Conservation (phyloP, 257 asterid genomes). For the Linderniella brevidens region DNA sequence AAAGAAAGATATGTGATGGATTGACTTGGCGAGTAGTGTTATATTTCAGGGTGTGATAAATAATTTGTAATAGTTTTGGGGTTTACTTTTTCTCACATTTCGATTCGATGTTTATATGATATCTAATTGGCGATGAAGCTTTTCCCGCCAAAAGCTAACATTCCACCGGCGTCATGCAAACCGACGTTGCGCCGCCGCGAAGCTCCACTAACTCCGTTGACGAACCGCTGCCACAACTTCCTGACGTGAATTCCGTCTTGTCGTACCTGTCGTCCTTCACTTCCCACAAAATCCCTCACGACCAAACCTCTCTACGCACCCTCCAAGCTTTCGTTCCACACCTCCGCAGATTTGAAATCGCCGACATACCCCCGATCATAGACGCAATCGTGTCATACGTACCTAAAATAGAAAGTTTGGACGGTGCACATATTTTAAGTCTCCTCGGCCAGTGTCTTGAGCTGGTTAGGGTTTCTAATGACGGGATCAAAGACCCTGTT, state of each 20-base stretch:
- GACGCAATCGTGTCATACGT: constrained; percentile 27
- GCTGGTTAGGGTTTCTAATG: constrained; percentile 34
- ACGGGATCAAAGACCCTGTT: constrained; percentile 23
- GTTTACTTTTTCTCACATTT: no score
- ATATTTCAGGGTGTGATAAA: no score
- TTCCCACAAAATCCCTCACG: constrained; percentile 43
- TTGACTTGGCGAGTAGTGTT: no score
- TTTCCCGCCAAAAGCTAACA: constrained; percentile 22
- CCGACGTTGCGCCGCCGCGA: constrained; percentile 15
- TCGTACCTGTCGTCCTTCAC: constrained; percentile 42
- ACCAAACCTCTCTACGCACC: constrained; percentile 28
- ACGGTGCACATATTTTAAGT: constrained; percentile 41
- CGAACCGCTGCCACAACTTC: constrained; percentile 19
- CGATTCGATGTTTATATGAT: no score
- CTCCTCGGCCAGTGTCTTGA: constrained; percentile 55
- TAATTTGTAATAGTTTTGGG: no score
- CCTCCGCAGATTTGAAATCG: constrained; percentile 28
- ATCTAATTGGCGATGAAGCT: no score
- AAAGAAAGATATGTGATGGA: no score
- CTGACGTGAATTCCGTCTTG: background rate
- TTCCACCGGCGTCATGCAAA: constrained; percentile 14
- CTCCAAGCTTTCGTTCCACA: constrained; percentile 44
- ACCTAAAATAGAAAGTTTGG: constrained; percentile 29
- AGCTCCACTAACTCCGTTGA: constrained; percentile 9
- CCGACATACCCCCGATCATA: constrained; percentile 19